Evolutionary conservation across 139 green algal genomes (phyloP), one percentile per base, ranked within the genome.

Genomic region (Chlorokybus atmophyticus): DNA sequence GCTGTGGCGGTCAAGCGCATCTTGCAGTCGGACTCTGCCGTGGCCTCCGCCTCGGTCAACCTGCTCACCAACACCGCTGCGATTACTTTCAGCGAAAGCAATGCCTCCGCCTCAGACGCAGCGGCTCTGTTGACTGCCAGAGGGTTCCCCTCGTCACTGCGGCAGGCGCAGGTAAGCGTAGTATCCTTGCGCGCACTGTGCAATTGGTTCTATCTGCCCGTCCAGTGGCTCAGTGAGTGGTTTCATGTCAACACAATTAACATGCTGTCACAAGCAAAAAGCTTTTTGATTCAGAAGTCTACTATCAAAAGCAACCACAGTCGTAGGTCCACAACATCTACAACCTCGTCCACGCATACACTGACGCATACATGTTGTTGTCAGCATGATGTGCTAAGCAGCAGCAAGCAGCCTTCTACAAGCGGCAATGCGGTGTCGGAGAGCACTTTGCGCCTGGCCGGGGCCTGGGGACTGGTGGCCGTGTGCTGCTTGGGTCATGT

Each of bases 401-500:
- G 17, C 38, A 44, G 38, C 38, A 44, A 10, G 14, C 42, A 30
- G 42, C 14, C 6, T 52, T 23, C 7, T 6, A 52, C 42, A 57
- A 54, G 75, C 42, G 56, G 58, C 39, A 73, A 66, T 3, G 82
- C 87, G 49, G 73, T 88, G 51, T 58, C 53, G 0, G 50, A 57
- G 10, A 71, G 57, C 32, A 57, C 74, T 2, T 17, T 79, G 3
- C 68, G 83, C 44, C 72, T 94, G 31, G 74, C 31, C 3, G 49
- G 85, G 17, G 82, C 86, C 0, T 90, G 80, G 77, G 60, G 27
- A 35, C 72, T 94, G 39, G 86, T 85, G 2, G 58, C 73, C 5
- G 60, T 83, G 24, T 93, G 87, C 79, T 87, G 74, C 67, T 65
- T 50, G 17, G 79, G 87, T 69, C 87, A 94, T 57, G 50, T 80